A percentile compares a stretch with the other conserved stretches of the same genome.
phyloP scores from a whole-genome alignment of 1,284 basidiomycete genomes.

The Microbotryum saponariae region DNA sequence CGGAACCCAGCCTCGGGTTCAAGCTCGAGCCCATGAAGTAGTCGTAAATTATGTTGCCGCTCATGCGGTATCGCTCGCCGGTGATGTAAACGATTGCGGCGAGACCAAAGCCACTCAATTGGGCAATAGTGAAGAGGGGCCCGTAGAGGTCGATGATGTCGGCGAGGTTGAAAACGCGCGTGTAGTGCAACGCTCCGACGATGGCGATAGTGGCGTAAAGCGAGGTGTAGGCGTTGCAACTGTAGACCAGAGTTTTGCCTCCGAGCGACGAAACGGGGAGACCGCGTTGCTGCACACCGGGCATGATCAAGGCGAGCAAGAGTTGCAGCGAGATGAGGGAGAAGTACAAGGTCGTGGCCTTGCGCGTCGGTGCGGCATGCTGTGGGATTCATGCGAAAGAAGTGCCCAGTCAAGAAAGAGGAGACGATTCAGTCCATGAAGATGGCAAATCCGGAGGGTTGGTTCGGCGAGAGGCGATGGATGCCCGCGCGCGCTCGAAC shows the following conservation, averaged over 20 bases:
- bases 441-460: not conserved
- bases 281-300: constrained; percentile 86
- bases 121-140: constrained; percentile 89
- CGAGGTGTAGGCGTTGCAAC: constrained; percentile 87
- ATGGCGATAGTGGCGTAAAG: constrained; percentile 80
- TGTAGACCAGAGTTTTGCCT: constrained; percentile 89
- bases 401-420: not conserved
- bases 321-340: constrained; percentile 86
- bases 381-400: constrained; percentile 39
- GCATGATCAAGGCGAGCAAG: constrained; percentile 79
- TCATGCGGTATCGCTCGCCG: constrained; percentile 83
- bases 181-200: constrained; percentile 68
- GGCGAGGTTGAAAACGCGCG: constrained; percentile 78
- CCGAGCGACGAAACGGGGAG: constrained; percentile 83
- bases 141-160: constrained; percentile 96
- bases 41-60: constrained; percentile 86
- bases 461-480: not conserved
- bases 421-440: not conserved
- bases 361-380: constrained; percentile 84
- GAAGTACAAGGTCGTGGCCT: constrained; percentile 81
- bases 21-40: constrained; percentile 86
- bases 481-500: not conserved
- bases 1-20: constrained; percentile 85
- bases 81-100: constrained; percentile 70
- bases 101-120: constrained; percentile 80